Conservation (phyloP, 2,329 filamentous ascomycete genomes). For the Cylindrodendrum hubeiense region DNA sequence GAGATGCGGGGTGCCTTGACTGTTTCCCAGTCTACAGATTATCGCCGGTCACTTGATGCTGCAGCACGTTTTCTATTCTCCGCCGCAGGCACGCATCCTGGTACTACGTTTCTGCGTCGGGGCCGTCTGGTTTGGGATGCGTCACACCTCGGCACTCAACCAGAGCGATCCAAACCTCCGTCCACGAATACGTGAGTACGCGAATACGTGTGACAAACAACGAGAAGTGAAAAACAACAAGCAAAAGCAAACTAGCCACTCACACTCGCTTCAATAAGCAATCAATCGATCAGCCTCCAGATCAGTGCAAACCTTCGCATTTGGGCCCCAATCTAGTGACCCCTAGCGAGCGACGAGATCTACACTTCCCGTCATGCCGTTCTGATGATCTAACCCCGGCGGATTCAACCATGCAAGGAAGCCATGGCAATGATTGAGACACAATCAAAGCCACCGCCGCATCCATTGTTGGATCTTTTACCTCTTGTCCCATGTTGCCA, state of each 20-base stretch:
- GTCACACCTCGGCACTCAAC: too few species aligned
- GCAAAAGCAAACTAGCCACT: background rate
- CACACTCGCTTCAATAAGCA: background rate
- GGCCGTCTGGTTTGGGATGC: background rate
- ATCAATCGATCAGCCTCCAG: background rate
- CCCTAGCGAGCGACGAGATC: constrained; percentile 10
- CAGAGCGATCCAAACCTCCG: too few species aligned
- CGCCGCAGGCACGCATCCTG: background rate
- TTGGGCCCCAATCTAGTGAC: constrained; percentile 5
- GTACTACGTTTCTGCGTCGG: background rate
- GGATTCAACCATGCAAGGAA: background rate
- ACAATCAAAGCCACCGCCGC: background rate
- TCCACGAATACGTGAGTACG: background rate
- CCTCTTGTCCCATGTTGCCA: constrained; percentile 10
- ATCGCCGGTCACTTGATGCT: background rate
- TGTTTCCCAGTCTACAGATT: background rate
- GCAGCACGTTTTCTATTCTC: background rate
- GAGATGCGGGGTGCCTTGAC: background rate
- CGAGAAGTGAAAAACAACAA: background rate
- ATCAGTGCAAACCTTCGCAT: constrained; percentile 7
- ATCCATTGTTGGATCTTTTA: constrained; percentile 2
- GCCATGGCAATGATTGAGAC: constrained; percentile 4
- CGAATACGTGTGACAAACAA: background rate
- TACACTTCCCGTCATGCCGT: constrained; percentile 14
- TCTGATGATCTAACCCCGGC: constrained; percentile 14